Evolutionary conservation across 2,329 filamentous ascomycete species (phyloP).

Genomic region (Paecilomyces sp.): DNA sequence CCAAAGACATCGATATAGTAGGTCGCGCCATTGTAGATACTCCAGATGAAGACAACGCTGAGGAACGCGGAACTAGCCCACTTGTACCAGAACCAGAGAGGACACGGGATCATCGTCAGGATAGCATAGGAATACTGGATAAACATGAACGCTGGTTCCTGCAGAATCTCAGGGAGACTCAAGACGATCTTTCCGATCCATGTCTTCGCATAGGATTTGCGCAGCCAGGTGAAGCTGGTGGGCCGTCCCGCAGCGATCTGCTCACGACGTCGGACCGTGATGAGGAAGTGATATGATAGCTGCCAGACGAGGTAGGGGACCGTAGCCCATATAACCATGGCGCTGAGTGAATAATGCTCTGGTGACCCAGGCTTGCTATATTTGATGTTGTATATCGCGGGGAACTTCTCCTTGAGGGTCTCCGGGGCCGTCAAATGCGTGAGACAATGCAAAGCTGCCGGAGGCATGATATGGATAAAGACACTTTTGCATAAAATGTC

Average conservation of each 20-base stretch:
- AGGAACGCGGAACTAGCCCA: slow-evolving; percentile 74
- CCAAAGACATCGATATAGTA: slow-evolving; percentile 99
- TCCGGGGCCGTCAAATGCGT: slow-evolving; percentile 70
- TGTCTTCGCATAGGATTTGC: slow-evolving; percentile 79
- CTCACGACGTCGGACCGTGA: slow-evolving; percentile 87
- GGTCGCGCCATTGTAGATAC: slow-evolving; percentile 92
- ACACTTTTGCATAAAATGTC: slow-evolving; percentile 43
- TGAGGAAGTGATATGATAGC: slow-evolving; percentile 84
- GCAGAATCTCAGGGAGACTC: slow-evolving; percentile 63
- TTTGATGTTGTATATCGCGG: slow-evolving; percentile 78
- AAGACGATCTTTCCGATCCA: slow-evolving; percentile 85
- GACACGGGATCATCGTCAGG: slow-evolving; percentile 88
- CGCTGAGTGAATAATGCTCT: slow-evolving; percentile 68
- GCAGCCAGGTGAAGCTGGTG: slow-evolving; percentile 96
- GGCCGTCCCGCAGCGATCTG: slow-evolving; percentile 94
- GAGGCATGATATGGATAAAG: slow-evolving; percentile 99
- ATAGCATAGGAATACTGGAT: slow-evolving; percentile 92
- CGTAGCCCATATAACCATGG: slow-evolving; percentile 92
- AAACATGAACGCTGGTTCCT: slow-evolving; percentile 89
- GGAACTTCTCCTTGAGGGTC: slow-evolving; percentile 64
- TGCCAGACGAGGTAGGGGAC: slow-evolving; percentile 93
- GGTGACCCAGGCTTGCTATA: slow-evolving; percentile 60
- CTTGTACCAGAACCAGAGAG: slow-evolving; percentile 86
- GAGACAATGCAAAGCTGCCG: slow-evolving; percentile 83
- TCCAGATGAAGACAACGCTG: slow-evolving; percentile 80